A percentile compares a stretch with the other conserved stretches of the same genome.
These are phyloP conservation scores for Trichoderma atroviride DNA, from an alignment of 2,329 filamentous ascomycete genomes.

Conservation along the genomic window DNA sequence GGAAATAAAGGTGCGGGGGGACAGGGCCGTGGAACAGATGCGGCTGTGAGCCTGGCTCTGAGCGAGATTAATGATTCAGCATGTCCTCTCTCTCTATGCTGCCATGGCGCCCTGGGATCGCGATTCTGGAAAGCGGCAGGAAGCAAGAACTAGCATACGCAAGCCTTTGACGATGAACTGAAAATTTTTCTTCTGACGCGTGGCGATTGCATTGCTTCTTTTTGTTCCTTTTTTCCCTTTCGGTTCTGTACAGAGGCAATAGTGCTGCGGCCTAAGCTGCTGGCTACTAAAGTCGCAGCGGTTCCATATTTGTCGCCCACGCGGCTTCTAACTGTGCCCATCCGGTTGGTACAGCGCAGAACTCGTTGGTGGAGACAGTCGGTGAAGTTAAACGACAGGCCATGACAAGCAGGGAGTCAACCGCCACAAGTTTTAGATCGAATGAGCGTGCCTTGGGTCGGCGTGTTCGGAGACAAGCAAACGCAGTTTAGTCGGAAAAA, in stretches of 20 bases:
- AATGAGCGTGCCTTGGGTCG: constrained; percentile 13
- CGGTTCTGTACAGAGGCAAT: constrained; percentile 1
- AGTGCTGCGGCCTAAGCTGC: not conserved
- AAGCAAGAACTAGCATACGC: constrained; percentile 14
- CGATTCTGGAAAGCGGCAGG: constrained; percentile 4
- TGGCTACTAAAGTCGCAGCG: not conserved
- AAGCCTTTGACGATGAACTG: constrained; percentile 3
- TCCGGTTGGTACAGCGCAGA: constrained; percentile 19
- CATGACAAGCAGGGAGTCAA: constrained; percentile 21
- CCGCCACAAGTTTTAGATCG: constrained; percentile 24
- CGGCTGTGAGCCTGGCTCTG: not conserved
- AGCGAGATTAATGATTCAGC: constrained; percentile 18
- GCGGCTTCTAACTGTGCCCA: constrained; percentile 1
- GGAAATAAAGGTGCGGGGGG: constrained; percentile 12
- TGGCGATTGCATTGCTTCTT: constrained; percentile 19
- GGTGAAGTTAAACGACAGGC: constrained; percentile 12
- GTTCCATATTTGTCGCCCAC: constrained; percentile 21
- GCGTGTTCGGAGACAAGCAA: constrained; percentile 13
- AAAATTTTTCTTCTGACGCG: not conserved
- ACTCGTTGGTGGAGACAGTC: constrained; percentile 1
- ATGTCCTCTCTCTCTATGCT: not conserved
- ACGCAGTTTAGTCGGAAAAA: not conserved
- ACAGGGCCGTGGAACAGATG: not conserved
- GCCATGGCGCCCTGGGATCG: not conserved
- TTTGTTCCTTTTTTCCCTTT: constrained; percentile 6